Percentiles rank a stretch among this genome's conserved stretches.
Evolutionary conservation across 352 stramenopile species (phyloP).

Genomic region (Globisporangium uncinulatum): DNA sequence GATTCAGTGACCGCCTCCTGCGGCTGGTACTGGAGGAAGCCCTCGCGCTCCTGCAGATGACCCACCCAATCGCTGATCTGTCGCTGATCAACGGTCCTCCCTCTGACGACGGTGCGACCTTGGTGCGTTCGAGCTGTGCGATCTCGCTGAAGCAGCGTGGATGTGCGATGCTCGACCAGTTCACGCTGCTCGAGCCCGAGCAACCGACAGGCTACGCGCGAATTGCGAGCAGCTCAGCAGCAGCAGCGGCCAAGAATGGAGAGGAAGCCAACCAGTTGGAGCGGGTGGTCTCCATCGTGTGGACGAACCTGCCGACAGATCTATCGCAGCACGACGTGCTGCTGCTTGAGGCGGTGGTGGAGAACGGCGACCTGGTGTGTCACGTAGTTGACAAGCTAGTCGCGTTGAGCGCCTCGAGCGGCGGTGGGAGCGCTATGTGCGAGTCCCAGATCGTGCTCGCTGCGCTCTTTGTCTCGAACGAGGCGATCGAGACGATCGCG

Average conservation of each 20-base stretch:
- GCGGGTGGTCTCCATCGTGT: background rate
- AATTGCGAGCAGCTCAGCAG: background rate
- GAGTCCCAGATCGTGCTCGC: background rate
- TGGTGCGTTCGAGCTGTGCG: conserved; percentile 26
- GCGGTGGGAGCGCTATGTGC: background rate
- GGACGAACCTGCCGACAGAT: conserved; percentile 16
- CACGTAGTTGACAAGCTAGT: background rate
- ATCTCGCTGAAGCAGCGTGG: conserved; percentile 16
- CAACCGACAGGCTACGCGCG: conserved; percentile 14
- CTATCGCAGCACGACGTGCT: conserved; percentile 46
- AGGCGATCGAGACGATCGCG: background rate
- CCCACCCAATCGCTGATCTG: conserved; percentile 10
- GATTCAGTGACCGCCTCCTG: conserved; percentile 32
- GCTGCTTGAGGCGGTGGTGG: conserved; percentile 32
- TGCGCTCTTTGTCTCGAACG: background rate
- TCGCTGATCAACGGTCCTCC: background rate
- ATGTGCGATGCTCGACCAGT: conserved; percentile 21
- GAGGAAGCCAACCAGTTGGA: background rate
- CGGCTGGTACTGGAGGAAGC: conserved; percentile 54
- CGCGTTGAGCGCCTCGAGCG: background rate
- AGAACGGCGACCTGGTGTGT: conserved; percentile 21
- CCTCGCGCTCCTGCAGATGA: conserved; percentile 23
- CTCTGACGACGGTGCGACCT: conserved; percentile 14
- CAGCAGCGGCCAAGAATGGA: background rate
- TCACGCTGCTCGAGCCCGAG: conserved; percentile 17